These are phyloP conservation scores for Mycena vulgaris DNA, from an alignment of 768 basidiomycete genomes.

Conservation along the genomic window DNA sequence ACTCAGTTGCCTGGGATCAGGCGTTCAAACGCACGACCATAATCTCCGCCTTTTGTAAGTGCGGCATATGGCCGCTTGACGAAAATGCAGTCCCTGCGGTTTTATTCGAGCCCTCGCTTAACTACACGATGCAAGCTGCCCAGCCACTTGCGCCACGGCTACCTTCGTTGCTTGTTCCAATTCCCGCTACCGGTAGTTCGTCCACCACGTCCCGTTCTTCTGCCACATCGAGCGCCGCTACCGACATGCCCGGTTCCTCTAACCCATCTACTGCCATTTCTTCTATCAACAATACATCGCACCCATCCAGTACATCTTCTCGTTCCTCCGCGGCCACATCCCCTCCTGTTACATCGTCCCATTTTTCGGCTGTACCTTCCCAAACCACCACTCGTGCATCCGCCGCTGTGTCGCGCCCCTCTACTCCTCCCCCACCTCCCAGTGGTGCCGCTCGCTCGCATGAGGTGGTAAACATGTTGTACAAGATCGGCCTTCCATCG, in stretches of 20 bases:
- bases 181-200: no score
- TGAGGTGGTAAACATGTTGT: not conserved
- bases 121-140: conserved; percentile 17
- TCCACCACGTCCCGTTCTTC: not conserved
- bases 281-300: no score
- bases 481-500: conserved; percentile 10
- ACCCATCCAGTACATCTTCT: no score
- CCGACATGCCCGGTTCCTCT: no score
- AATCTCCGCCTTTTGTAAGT: conserved; percentile 35
- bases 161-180: conserved; percentile 7
- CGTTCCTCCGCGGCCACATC: no score
- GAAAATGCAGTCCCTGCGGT: conserved; percentile 19
- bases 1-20: conserved; percentile 19
- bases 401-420: no score
- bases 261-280: no score
- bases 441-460: not conserved
- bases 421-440: no score
- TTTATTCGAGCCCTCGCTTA: conserved; percentile 19
- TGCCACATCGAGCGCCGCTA: not conserved
- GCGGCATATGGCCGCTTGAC: conserved; percentile 40
- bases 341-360: no score
- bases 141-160: conserved; percentile 13
- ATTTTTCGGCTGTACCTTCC: no score
- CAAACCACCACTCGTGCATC: no score
- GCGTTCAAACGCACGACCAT: conserved; percentile 37